Base-by-base conservation (phyloP, 2,329 filamentous ascomycete genomes). In the Talaromyces sp. region DNA sequence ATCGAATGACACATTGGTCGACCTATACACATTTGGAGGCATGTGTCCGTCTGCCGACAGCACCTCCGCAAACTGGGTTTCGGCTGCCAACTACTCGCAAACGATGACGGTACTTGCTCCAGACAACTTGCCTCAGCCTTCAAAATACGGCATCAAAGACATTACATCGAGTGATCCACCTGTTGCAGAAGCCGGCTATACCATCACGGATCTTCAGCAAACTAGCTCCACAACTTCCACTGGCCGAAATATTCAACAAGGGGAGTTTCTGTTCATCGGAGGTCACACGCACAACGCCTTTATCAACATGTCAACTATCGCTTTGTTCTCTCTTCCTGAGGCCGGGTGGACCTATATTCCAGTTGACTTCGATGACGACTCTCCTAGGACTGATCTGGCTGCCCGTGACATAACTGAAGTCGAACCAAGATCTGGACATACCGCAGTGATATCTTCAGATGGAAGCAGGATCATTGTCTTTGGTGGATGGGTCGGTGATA, bases 241-340 rank as follows among this genome's bases (percentile, higher is more conserved):
- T 17, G 87, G 84, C 3, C 79, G 80, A 2, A 79, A 88, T 46
- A 88, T 86, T 4, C 88, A 92, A 69, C 86, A 92, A 70, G 86
- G 88, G 63, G 87, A 88, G 66, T 93, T 91, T 65, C 85, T 96
- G 12, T 77, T 97, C 24, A 78, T 97, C 17, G 93, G 92, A 46
- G 93, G 93, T 0, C 92, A 97, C 71, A 96, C 92, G 0, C 81
- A 85, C 66, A 75, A 80, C 17, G 92, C 92, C 0, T 97, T 96
- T 70, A 88, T 97, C 76, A 96, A 97, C 72, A 97, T 96, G 88
- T 95, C 91, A 60, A 90, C 91, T 50, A 85, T 93, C 1, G 93
- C 92, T 0, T 79, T 97, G 1, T 96, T 92, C 81, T 92, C 87
- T 58, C 79, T 97, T 7, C 93, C 93, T 0, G 89, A 95, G 68